Evolutionary conservation across 2,329 filamentous ascomycete genomes (phyloP), one percentile per base, ranked within the genome.

Genomic region (Aspergillus fischeri): DNA sequence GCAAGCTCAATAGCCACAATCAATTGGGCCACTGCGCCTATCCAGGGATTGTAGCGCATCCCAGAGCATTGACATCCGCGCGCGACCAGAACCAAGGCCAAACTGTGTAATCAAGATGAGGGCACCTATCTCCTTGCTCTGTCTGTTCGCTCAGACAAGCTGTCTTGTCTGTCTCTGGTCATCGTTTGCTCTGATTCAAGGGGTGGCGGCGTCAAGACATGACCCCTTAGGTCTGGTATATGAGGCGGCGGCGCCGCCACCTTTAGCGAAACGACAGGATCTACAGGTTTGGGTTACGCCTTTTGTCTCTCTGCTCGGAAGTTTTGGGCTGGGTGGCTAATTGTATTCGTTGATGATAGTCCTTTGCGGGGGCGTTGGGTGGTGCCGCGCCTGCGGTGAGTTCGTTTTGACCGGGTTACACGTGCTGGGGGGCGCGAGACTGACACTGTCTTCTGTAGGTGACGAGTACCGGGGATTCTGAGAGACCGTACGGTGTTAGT

Each of bases 401-500:
- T 54, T 52, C n/a, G 21, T 27, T 17, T 38, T 14, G 25, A 17
- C 42, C 38, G 21, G 24, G 4, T 27, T 51, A 25, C 11, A 11
- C 27, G 28, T 29, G 29, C 41, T 9, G 4, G 21, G 11, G 6
- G 11, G 17, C 21, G 21, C 17, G 10, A 14, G 21, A 17, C 21
- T 55, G 32, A 45, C n/a, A 27, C 8, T n/a, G 32, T 38, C 51
- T 35, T 41, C 27, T 45, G n/a, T 52, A 57, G 61, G 60, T 67
- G 44, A 64, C 52, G 2, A 25, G 58, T 20, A 66, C 65, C 2
- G 63, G 60, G 3, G 55, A 67, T 48, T 6, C 57, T 2, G 55
- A 58, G 29, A 59, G 65, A 35, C 66, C 65, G n/a, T 68, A 56
- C 55, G 57, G 53, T 4, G 65, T 67, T 25, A 55, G 63, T 17